Conservation (phyloP, 805 yeast species). For the Barnettozyma vustinii region DNA sequence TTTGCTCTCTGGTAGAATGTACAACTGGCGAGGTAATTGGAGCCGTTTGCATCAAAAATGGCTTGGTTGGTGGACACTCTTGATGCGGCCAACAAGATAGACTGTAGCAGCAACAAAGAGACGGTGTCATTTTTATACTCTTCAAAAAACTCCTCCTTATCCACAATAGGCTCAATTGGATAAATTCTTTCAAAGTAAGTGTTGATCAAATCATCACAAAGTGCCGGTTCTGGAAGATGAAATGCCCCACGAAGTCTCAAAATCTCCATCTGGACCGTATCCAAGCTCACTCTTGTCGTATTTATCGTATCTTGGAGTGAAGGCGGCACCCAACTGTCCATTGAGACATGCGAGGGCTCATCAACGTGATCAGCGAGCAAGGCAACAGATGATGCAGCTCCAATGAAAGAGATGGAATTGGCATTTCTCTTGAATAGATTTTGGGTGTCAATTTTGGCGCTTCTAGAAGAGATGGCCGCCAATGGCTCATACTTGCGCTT, state of each 20-base stretch:
- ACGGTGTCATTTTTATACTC: conserved; percentile 52
- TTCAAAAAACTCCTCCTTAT: conserved; percentile 55
- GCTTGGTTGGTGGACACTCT: conserved; percentile 52
- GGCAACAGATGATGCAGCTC: conserved; percentile 44
- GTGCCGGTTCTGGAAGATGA: conserved; percentile 52
- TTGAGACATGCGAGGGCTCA: conserved; percentile 36
- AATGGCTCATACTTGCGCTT: conserved; percentile 31
- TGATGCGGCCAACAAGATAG: conserved; percentile 65
- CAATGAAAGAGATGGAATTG: conserved; percentile 40
- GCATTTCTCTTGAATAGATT: conserved; percentile 18
- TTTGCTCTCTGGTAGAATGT: conserved; percentile 69
- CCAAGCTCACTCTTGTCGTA: conserved; percentile 29
- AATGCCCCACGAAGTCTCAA: conserved; percentile 66
- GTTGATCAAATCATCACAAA: conserved; percentile 55
- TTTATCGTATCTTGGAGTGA: conserved; percentile 20
- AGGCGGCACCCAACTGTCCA: conserved; percentile 24
- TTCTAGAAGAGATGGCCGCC: conserved; percentile 28
- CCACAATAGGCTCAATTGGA: conserved; percentile 64
- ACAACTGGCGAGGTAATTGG: conserved; percentile 46
- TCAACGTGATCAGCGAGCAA: conserved; percentile 13
- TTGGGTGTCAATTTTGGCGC: conserved; percentile 25
- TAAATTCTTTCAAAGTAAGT: conserved; percentile 60
- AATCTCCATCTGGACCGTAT: conserved; percentile 60
- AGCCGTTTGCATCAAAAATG: conserved; percentile 39
- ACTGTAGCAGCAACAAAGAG: conserved; percentile 57